These are phyloP conservation scores for Kodamaea nitidulidarum DNA, from an alignment of 805 yeast genomes.

Conservation along the genomic window DNA sequence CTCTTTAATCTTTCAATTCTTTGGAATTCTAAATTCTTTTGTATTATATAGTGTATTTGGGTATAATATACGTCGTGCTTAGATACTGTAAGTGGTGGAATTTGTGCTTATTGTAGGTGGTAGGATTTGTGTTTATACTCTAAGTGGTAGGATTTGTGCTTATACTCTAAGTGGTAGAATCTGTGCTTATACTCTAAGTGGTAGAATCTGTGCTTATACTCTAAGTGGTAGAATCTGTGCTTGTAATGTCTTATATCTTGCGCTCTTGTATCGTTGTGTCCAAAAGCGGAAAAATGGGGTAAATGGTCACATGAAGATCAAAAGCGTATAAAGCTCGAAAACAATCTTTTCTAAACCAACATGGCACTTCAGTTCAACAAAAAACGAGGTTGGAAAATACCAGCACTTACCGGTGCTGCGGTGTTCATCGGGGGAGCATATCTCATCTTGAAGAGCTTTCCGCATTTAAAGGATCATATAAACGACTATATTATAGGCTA, in stretches of 20 bases:
- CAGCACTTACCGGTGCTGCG: slow-evolving; percentile 34
- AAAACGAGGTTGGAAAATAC: slow-evolving; percentile 15
- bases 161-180: too few species aligned
- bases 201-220: too few species aligned
- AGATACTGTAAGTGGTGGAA: background rate
- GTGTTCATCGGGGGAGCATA: slow-evolving; percentile 41
- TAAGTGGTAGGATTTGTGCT: too few species aligned
- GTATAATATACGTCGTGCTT: background rate
- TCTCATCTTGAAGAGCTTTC: slow-evolving; percentile 44
- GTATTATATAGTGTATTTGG: slow-evolving; percentile 4
- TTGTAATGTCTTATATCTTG: too few species aligned
- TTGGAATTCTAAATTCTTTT: slow-evolving; percentile 1
- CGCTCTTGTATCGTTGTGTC: too few species aligned
- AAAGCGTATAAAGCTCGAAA: slow-evolving; percentile 6
- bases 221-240: too few species aligned
- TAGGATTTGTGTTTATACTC: too few species aligned
- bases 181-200: too few species aligned
- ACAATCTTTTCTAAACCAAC: background rate
- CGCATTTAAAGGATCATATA: slow-evolving; percentile 39
- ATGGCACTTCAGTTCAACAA: slow-evolving; percentile 22
- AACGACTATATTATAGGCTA: slow-evolving; percentile 20
- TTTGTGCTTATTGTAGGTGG: too few species aligned
- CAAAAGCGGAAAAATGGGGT: slow-evolving; percentile 1
- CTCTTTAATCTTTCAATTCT: background rate
- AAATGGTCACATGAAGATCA: slow-evolving; percentile 5